A percentile compares a stretch with the other conserved stretches of the same genome.
These are phyloP conservation scores for Penicillium pancosmium DNA, from an alignment of 495 filamentous ascomycete genomes.

Conservation along the genomic window DNA sequence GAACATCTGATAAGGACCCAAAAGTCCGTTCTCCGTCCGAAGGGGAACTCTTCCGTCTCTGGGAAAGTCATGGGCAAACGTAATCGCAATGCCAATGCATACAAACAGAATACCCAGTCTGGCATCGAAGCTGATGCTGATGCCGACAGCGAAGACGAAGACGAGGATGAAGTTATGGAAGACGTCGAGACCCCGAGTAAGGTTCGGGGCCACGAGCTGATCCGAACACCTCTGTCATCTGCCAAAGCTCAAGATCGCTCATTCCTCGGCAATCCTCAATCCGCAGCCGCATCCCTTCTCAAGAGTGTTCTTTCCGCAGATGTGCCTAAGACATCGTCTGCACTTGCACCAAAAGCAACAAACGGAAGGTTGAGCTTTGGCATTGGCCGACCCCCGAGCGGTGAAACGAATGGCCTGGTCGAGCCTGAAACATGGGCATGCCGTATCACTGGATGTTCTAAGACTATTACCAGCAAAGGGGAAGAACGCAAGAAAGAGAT, in stretches of 20 bases:
- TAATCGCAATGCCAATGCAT: conserved; percentile 41
- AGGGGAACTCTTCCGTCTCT: conserved; percentile 39
- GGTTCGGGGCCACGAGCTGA: conserved; percentile 41
- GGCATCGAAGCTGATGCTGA: conserved; percentile 43
- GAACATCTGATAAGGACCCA: conserved; percentile 42
- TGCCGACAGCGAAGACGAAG: conserved; percentile 34
- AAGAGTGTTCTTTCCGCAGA: conserved; percentile 38
- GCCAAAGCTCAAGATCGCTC: conserved; percentile 38
- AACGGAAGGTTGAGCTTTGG: conserved; percentile 42
- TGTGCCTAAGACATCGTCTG: conserved; percentile 15
- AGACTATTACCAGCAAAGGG: conserved; percentile 61
- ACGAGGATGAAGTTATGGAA: conserved; percentile 41
- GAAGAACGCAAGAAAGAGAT: conserved; percentile 61
- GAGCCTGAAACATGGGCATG: conserved; percentile 72
- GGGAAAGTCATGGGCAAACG: conserved; percentile 50
- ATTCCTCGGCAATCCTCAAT: conserved; percentile 35
- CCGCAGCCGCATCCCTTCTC: conserved; percentile 33
- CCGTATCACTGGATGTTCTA: conserved; percentile 65
- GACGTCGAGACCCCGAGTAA: conserved; percentile 53
- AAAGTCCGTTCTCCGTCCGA: conserved; percentile 58
- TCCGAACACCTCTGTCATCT: conserved; percentile 45
- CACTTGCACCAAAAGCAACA: conserved; percentile 11
- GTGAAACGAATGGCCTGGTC: conserved; percentile 33
- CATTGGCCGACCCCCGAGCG: conserved; percentile 23
- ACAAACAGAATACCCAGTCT: conserved; percentile 33